These are phyloP conservation scores for Amanita inopinata DNA, from an alignment of 768 basidiomycete species.

Conservation along the genomic window DNA sequence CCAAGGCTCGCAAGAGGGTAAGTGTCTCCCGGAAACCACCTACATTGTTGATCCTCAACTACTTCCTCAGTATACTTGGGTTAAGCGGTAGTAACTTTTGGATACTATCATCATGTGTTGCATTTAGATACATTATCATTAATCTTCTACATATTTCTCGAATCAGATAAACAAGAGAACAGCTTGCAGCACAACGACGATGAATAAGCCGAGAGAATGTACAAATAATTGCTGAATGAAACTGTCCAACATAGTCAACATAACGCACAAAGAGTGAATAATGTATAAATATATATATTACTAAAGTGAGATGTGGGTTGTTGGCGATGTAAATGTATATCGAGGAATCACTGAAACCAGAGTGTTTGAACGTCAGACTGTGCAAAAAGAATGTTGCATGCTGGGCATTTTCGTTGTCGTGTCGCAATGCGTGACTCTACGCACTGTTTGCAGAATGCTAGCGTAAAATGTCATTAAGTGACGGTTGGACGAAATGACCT, in stretches of 20 bases:
- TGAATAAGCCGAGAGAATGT: constrained; percentile 1
- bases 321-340: too few species aligned
- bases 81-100: constrained; percentile 66
- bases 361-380: constrained; percentile 63
- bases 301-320: too few species aligned
- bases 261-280: neutral
- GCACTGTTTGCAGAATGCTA: constrained; percentile 81
- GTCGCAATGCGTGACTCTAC: constrained; percentile 83
- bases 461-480: constrained; percentile 1
- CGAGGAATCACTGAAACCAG: constrained; percentile 33
- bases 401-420: constrained; percentile 90
- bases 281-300: constrained; percentile 9
- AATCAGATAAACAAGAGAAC: constrained; percentile 7
- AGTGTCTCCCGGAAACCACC: constrained; percentile 22
- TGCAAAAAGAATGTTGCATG: constrained; percentile 75
- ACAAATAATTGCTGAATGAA: neutral
- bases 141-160: constrained; percentile 8
- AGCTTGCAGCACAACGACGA: neutral
- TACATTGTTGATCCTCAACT: constrained; percentile 10
- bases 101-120: constrained; percentile 4
- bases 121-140: constrained; percentile 10
- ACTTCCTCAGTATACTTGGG: constrained; percentile 72
- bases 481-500: too few species aligned
- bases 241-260: neutral
- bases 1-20: constrained; percentile 89